Base-by-base conservation (phyloP, 345 rosid species). In the Physaria fendleri region DNA sequence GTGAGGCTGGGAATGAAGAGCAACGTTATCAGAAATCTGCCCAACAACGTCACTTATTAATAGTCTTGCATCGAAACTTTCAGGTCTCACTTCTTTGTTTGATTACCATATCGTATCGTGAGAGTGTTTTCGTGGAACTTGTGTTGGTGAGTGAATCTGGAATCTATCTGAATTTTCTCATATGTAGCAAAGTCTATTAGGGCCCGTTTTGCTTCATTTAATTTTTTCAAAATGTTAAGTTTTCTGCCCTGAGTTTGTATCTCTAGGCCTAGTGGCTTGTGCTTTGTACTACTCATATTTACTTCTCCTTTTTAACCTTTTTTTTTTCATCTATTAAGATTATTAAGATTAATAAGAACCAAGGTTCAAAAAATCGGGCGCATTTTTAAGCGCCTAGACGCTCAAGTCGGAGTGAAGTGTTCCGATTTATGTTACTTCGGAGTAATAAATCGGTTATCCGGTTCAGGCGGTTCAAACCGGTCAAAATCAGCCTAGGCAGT, bases 21-120 rank as follows among this genome's bases (percentile, higher is more conserved):
- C 62, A 93, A 87, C 45, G 79, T 83, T 43, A 87, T 90, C 29
- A 74, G 88, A 52, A 87, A 93, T 65, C 74, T 89, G 69, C 96
- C 97, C 1, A 93, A 83, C 58, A 83, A 83, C 59, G 96, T 82
- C 54, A 75, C 85, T 0, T 76, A 81, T 78, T 84, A 85, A n/a
- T n/a, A 35, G 79, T 46, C 44, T 47, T 27, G 23, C 33, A 14
- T 15, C 37, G 40, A 11, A 7, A 27, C 14, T 13, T 14, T 37
- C 45, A 23, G 6, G 12, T 56, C 61, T 38, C 34, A 14, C 16
- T 25, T 24, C 16, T 1, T 28, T 53, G 35, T 34, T 42, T 33
- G 3, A n/a, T 64, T 53, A 5, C 34, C 44, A 6, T 22, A 6
- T 8, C 6, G 20, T 37, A 17, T 38, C 14, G 40, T 13, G 13